Percentiles rank a stretch among this genome's conserved stretches.
Evolutionary conservation across 75 land plant species (phyloP).

Genomic region (Pinus tabuliformis): DNA sequence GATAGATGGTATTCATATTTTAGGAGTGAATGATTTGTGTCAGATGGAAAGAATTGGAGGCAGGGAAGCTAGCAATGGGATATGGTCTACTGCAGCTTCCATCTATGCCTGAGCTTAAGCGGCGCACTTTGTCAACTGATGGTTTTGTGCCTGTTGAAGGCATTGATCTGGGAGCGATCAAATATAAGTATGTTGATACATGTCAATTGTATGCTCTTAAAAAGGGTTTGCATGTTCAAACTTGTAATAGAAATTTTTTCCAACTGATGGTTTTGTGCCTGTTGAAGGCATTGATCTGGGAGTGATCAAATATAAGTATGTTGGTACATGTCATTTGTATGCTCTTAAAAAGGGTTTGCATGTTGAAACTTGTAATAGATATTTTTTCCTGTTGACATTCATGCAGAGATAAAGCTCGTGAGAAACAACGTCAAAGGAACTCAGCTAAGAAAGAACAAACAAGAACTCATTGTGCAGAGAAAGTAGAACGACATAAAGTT

Average conservation of each 20-base stretch:
- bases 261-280: slow-evolving; percentile 66
- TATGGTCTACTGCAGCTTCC: slow-evolving; percentile 94
- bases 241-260: neutral
- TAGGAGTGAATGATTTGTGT: neutral
- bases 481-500: slow-evolving; percentile 17
- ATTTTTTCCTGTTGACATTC: neutral
- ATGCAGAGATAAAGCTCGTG: slow-evolving; percentile 84
- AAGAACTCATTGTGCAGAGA: slow-evolving; percentile 19
- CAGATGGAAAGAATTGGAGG: slow-evolving; percentile 98
- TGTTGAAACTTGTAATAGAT: neutral
- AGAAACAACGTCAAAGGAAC: slow-evolving; percentile 88
- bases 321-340: neutral
- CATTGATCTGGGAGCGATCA: slow-evolving; percentile 69
- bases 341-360: neutral
- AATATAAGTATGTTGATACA: slow-evolving; percentile 61
- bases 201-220: neutral
- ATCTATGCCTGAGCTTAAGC: slow-evolving; percentile 91
- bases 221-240: neutral
- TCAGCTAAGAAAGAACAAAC: slow-evolving; percentile 32
- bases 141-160: slow-evolving; percentile 79
- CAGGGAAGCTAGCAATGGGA: slow-evolving; percentile 92
- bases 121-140: slow-evolving; percentile 56
- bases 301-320: slow-evolving; percentile 83
- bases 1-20: neutral
- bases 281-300: slow-evolving; percentile 74